Base-by-base conservation (phyloP, 176 grass and related monocot species). In the Cenchrus americanus region DNA sequence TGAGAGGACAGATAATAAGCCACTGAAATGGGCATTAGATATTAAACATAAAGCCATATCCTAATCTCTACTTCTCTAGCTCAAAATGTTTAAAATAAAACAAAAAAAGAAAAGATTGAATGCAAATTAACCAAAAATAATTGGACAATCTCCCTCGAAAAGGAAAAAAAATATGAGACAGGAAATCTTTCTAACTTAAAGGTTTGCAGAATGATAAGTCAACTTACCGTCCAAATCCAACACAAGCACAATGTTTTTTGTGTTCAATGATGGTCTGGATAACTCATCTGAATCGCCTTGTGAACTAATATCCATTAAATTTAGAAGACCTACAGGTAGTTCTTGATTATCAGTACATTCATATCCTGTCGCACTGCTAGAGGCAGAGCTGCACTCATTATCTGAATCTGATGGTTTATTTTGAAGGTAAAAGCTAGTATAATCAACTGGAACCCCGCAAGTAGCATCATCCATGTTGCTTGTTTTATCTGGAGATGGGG, bases 221-320 rank as follows among this genome's bases (percentile, higher is more conserved):
- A 78, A 23, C 87, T 87, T 83, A 93, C 91, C 88, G 64, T 93
- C 91, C 78, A 93, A 76, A 90, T 93, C 91, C 47, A 93, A 88
- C 14, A 93, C 91, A 82, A 93, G 91, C 40, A 88, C 79, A 61
- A 85, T 66, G 26, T 59, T 22, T 59, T 53, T 89, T 66, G 30
- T 61, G 66, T 62, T 43, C 60, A 44, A 54, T 69, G 24, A 49
- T 66, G 65, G 42, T 57, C 46, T 46, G 30, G 74, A 12, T 58
- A 60, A 76, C 42, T 43, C 13, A 59, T 18, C 26, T 68, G 75
- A 68, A 42, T 49, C n/a, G 68, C 24, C 18, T 14, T 63, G 71
- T 59, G 87, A 82, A 85, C 87, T 44, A 12, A 84, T 79, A 17
- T 85, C 80, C 69, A 85, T 51, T 40, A 93, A 87, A 87, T 87